phyloP scores from a whole-genome alignment of 768 basidiomycete genomes.

The Lactarius akahatsu region DNA sequence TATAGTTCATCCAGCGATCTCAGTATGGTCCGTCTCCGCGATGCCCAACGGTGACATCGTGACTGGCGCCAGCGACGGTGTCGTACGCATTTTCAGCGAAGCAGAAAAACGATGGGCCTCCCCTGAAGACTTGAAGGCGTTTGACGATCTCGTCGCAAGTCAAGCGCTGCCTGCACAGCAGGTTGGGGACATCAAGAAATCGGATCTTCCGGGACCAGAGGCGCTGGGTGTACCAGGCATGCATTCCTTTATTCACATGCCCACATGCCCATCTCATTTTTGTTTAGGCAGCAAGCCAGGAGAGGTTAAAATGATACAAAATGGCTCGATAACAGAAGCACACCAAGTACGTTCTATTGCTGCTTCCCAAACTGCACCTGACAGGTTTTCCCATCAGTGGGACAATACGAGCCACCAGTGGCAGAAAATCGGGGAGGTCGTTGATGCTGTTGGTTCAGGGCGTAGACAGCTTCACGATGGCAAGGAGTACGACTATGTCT shows the following conservation, averaged over 20 bases:
- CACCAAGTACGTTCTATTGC: constrained; percentile 63
- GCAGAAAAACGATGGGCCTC: constrained; percentile 72
- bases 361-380: background rate
- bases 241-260: constrained; percentile 24
- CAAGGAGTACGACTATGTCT: constrained; percentile 98
- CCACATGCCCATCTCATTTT: constrained; percentile 1
- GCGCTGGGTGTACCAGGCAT: constrained; percentile 70
- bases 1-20: constrained; percentile 90
- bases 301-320: constrained; percentile 89
- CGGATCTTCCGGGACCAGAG: constrained; percentile 85
- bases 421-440: constrained; percentile 95
- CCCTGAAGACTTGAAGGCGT: constrained; percentile 59
- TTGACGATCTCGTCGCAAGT: constrained; percentile 72
- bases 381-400: constrained; percentile 57
- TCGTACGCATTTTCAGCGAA: constrained; percentile 82
- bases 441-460: constrained; percentile 89
- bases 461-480: constrained; percentile 91
- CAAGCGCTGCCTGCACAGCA: constrained; percentile 84
- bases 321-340: constrained; percentile 79
- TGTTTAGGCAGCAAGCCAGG: constrained; percentile 83
- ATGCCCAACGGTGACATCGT: constrained; percentile 92
- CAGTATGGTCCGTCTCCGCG: constrained; percentile 91
- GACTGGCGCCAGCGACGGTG: constrained; percentile 85
- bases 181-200: constrained; percentile 86
- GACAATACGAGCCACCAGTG: constrained; percentile 64